phyloP scores from a whole-genome alignment of 805 yeast genomes.

The Alloascoidea hylecoeti region DNA sequence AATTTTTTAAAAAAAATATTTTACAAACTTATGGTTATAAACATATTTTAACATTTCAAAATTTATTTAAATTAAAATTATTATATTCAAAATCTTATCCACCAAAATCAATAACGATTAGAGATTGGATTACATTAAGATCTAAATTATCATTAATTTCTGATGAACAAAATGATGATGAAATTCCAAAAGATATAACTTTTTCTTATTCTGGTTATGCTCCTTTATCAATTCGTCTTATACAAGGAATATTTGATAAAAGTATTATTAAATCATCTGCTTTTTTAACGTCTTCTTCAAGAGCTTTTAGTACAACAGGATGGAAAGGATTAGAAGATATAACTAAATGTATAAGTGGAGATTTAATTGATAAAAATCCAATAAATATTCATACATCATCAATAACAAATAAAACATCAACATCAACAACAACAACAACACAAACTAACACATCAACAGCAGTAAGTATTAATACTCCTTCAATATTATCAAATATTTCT shows the following conservation, averaged over 20 bases:
- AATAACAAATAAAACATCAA: slow-evolving; percentile 4
- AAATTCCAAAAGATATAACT: slow-evolving; percentile 31
- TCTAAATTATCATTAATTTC: slow-evolving; percentile 2
- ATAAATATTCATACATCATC: slow-evolving; percentile 13
- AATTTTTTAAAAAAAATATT: slow-evolving; percentile 36
- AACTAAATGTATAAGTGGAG: slow-evolving; percentile 20
- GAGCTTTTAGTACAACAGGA: slow-evolving; percentile 11
- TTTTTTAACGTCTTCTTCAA: slow-evolving; percentile 4
- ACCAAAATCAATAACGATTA: slow-evolving; percentile 8
- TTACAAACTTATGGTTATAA: slow-evolving; percentile 52
- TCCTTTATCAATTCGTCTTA: slow-evolving; percentile 57
- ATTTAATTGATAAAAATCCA: slow-evolving; percentile 18
- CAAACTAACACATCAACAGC: slow-evolving; percentile 8
- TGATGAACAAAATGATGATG: slow-evolving; percentile 9
- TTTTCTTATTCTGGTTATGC: slow-evolving; percentile 74
- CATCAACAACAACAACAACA: slow-evolving; percentile 8
- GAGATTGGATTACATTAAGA: slow-evolving; percentile 10
- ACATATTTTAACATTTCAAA: slow-evolving; percentile 30
- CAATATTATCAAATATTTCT: not conserved
- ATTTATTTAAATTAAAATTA: slow-evolving; percentile 33
- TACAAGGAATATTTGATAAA: slow-evolving; percentile 54
- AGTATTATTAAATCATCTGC: slow-evolving; percentile 25
- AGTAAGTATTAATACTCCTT: not conserved
- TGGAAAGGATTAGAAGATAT: slow-evolving; percentile 27
- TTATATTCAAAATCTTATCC: slow-evolving; percentile 17